phyloP scores from a whole-genome alignment of 2,329 filamentous ascomycete genomes.

The Aspergillus persii region DNA sequence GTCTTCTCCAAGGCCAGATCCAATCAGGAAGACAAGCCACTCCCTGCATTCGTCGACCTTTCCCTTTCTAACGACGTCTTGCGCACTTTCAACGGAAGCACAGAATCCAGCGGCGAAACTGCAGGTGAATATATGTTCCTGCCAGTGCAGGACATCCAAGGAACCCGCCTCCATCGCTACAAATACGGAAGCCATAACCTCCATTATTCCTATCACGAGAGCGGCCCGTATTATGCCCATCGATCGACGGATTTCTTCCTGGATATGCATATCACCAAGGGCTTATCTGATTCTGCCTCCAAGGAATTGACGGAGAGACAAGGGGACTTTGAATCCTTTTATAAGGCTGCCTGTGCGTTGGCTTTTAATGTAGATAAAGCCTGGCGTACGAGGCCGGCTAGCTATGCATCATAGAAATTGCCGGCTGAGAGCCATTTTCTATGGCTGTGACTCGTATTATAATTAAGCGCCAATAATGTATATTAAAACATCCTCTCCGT shows the following conservation, averaged over 20 bases:
- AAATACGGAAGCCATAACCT: slow-evolving; percentile 32
- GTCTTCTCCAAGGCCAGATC: slow-evolving; percentile 18
- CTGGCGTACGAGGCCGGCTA: slow-evolving; percentile 7
- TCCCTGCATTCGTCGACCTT: slow-evolving; percentile 34
- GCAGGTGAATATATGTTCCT: slow-evolving; percentile 36
- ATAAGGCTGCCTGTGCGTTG: slow-evolving; percentile 36
- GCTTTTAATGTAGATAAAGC: slow-evolving; percentile 35
- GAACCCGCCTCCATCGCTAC: slow-evolving; percentile 30
- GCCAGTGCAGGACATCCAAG: slow-evolving; percentile 28
- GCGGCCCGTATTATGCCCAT: slow-evolving; percentile 31
- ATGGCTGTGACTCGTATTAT: background rate
- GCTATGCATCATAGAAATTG: slow-evolving; percentile 2
- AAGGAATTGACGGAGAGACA: background rate
- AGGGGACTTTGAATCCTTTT: slow-evolving; percentile 35
- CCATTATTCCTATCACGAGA: slow-evolving; percentile 31
- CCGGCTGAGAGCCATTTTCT: background rate
- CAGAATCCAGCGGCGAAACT: slow-evolving; percentile 12
- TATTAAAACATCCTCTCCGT: background rate
- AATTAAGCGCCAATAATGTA: background rate
- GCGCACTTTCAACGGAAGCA: background rate
- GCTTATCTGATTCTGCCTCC: slow-evolving; percentile 8
- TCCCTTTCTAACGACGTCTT: slow-evolving; percentile 27
- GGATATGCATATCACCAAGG: slow-evolving; percentile 23
- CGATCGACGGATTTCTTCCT: slow-evolving; percentile 33
- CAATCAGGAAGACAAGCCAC: slow-evolving; percentile 12